phyloP scores from a whole-genome alignment of 2,329 filamentous ascomycete genomes.

The Corinectria fuckeliana region DNA sequence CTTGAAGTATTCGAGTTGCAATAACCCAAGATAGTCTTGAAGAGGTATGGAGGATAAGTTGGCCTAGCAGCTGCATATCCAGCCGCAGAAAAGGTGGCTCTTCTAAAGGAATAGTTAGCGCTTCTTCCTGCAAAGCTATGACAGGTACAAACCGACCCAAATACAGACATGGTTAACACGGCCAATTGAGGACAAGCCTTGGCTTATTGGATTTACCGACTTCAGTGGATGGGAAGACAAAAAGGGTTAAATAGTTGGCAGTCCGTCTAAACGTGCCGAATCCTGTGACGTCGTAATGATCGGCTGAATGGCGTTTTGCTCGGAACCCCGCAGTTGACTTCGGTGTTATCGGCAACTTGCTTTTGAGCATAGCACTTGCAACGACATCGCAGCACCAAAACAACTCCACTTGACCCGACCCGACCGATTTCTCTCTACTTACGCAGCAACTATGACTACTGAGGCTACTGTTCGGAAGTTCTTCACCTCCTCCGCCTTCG shows the following conservation, averaged over 20 bases:
- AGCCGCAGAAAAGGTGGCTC: constrained; percentile 61
- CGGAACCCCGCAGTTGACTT: constrained; percentile 31
- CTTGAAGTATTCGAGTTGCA: constrained; percentile 48
- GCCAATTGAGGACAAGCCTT: neutral
- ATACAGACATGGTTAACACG: constrained; percentile 29
- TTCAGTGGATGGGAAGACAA: neutral
- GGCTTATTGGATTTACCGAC: neutral
- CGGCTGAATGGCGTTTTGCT: constrained; percentile 24
- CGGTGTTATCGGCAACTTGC: constrained; percentile 23
- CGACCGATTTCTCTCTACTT: neutral
- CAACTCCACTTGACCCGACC: neutral
- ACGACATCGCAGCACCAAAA: neutral
- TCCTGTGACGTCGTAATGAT: constrained; percentile 4
- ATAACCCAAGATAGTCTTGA: constrained; percentile 59
- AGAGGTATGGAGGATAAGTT: constrained; percentile 62
- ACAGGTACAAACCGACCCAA: constrained; percentile 29
- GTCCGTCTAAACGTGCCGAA: neutral
- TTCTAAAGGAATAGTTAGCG: constrained; percentile 45
- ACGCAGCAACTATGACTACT: constrained; percentile 60
- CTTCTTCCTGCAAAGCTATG: neutral
- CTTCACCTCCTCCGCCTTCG: constrained; percentile 80
- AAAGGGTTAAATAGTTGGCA: neutral
- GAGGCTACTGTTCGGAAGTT: constrained; percentile 77
- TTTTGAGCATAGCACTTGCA: constrained; percentile 11
- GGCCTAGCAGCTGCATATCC: constrained; percentile 67